Conservation (phyloP, 345 rosid species). For the Noccaea caerulescens region DNA sequence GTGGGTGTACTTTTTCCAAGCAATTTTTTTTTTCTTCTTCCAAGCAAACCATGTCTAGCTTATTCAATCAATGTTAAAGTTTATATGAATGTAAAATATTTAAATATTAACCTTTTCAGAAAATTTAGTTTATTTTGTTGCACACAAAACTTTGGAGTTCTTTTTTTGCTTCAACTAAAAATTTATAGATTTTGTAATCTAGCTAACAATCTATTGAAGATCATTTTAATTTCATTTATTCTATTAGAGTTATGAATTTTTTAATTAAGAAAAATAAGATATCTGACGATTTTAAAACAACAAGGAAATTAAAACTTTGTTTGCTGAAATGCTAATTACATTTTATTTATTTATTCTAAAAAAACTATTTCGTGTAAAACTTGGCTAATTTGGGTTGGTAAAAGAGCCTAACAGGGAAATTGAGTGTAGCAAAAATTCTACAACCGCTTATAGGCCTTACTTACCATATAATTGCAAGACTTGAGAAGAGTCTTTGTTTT, state of each 20-base stretch:
- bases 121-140: background rate
- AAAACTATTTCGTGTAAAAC: background rate
- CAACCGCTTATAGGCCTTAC: no score
- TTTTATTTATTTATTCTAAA: background rate
- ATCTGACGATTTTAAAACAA: no score
- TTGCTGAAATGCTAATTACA: background rate
- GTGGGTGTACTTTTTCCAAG: slow-evolving; percentile 26
- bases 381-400: background rate
- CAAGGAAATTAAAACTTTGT: background rate
- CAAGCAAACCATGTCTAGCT: background rate
- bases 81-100: background rate
- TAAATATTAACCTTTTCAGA: background rate
- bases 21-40: slow-evolving; percentile 7
- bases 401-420: background rate
- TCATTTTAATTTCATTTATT: background rate
- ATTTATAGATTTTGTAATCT: background rate
- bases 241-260: background rate
- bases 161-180: background rate
- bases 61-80: background rate
- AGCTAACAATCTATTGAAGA: background rate
- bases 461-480: background rate
- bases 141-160: background rate
- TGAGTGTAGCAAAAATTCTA: no score
- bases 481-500: background rate
- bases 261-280: no score